phyloP scores from a whole-genome alignment of 306 rosid genomes.

The Prunus persica region Prunus_persica_NCBIv2 NC_034016.1:19115501-19116000 shows the following conservation, averaged over 20 bases:
- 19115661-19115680: background rate
- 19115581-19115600: background rate
- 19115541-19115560: background rate
- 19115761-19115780: background rate
- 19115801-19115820: background rate
- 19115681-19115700: background rate
- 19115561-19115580: background rate
- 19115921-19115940: background rate
- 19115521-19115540: background rate
- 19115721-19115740: background rate
- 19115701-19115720: background rate
- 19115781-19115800: background rate
- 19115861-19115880: background rate
- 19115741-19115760: background rate
- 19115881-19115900: background rate
- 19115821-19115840: background rate
- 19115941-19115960: background rate
- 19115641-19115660: background rate
- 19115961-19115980: background rate
- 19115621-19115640: background rate
- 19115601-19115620: background rate
- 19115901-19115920: background rate
- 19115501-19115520: slow-evolving; percentile 8
- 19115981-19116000: background rate
- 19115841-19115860: background rate